Base-by-base conservation (phyloP, 352 stramenopile species). In the Pythium volutum region DNA sequence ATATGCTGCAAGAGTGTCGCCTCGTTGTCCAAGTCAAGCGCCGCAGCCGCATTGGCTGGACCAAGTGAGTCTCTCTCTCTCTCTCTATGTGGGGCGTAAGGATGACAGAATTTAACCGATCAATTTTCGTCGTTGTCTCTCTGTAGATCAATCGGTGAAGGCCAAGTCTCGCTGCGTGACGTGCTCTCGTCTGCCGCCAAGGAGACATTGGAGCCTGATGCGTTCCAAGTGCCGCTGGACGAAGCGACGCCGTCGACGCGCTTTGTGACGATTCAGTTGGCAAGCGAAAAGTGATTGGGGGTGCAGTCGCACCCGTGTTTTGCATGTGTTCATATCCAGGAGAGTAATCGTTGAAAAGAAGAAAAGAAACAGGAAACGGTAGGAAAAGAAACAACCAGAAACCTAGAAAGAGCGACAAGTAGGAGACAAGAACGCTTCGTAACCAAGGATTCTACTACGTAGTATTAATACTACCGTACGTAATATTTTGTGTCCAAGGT, bases 1-100 rank as follows among this genome's bases (percentile, higher is more conserved):
- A 59, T 16, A 59, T 57, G 49, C 25, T 66, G 31, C 59, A 31
- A 22, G 59, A 59, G 49, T 62, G 55, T 20, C 31, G 33, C 2
- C 43, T 62, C 11, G 27, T 34, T 1, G 55, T 62, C 3, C 43
- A 33, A 6, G 46, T 62, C n/a, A 63, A 63, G 25, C 56, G 46
- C 1, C 56, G 45, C n/a, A 55, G 27, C 55, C 31, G 31, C 15
- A 39, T 62, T 26, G 55, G 55, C 29, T 55, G 23, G 55, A 62
- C 36, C 42, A 62, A 55, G 55, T 62, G 41, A 23, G 41, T 47
- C 41, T 20, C 2, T 47, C n/a, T n/a, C n/a, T n/a, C n/a, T n/a
- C n/a, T n/a, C n/a, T n/a, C n/a, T n/a, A n/a, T 47, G 41, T 7
- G 5, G 22, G 12, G 15, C 4, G 41, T 12, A 38, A 38, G 33